A percentile compares a stretch with the other conserved stretches of the same genome.
Evolutionary conservation across 129 eudicot genomes (phyloP).

Genomic region (Lactuca saligna): DNA sequence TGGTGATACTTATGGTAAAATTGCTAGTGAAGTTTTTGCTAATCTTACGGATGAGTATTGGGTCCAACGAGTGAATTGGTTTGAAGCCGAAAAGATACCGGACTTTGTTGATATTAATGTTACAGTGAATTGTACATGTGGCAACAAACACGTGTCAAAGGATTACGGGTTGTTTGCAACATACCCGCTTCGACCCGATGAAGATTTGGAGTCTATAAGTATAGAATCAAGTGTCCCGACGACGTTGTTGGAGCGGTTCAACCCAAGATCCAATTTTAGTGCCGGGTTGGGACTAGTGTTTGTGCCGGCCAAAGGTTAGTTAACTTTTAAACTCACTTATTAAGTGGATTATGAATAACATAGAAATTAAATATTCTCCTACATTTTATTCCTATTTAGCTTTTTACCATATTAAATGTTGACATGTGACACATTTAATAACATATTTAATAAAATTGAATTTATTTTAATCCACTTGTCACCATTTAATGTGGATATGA

Average conservation of each 20-base stretch:
- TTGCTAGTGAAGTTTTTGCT: slow-evolving; percentile 48
- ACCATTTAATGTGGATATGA: no score
- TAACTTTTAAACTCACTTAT: slow-evolving; percentile 1
- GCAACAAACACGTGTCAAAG: slow-evolving; percentile 50
- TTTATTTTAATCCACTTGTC: no score
- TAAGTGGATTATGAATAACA: background rate
- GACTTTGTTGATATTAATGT: slow-evolving; percentile 49
- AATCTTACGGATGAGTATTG: slow-evolving; percentile 56
- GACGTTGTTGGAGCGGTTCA: slow-evolving; percentile 45
- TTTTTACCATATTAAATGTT: no score
- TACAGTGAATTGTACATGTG: slow-evolving; percentile 79
- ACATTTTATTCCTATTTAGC: no score
- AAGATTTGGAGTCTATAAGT: slow-evolving; percentile 43
- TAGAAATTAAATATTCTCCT: no score
- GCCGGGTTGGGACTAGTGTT: slow-evolving; percentile 50
- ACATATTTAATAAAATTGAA: no score
- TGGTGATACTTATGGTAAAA: slow-evolving; percentile 53
- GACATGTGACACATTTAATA: no score
- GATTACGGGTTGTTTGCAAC: slow-evolving; percentile 65
- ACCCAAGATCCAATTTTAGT: slow-evolving; percentile 42
- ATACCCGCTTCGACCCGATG: slow-evolving; percentile 54
- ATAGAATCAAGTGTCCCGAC: slow-evolving; percentile 31
- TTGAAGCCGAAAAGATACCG: slow-evolving; percentile 47
- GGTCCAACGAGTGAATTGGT: slow-evolving; percentile 54
- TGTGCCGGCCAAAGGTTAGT: slow-evolving; percentile 68